These are phyloP conservation scores for Acacia crassicarpa DNA, from an alignment of 306 rosid genomes.

Conservation along the genomic window DNA sequence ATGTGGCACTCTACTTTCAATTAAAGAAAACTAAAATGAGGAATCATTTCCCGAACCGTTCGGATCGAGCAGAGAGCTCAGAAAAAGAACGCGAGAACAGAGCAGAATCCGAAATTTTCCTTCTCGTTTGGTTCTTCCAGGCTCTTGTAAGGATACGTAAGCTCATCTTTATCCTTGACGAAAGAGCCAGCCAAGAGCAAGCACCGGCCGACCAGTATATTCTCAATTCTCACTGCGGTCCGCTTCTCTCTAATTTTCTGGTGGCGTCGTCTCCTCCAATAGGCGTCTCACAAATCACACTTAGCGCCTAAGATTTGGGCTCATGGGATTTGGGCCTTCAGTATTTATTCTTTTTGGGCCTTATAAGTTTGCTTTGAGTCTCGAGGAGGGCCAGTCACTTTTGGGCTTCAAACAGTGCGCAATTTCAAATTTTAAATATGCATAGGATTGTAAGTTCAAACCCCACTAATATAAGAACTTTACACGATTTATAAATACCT, in stretches of 20 bases:
- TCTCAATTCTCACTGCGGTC: neutral
- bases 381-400: too few species aligned
- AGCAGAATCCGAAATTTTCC: conserved; percentile 26
- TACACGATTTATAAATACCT: too few species aligned
- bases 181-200: neutral
- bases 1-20: neutral
- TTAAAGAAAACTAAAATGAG: neutral
- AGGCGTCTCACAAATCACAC: neutral
- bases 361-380: neutral
- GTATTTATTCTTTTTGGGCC: neutral
- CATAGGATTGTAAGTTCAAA: too few species aligned
- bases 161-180: conserved; percentile 40
- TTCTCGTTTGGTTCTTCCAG: conserved; percentile 30
- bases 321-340: neutral
- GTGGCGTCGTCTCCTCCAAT: neutral
- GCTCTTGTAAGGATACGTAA: conserved; percentile 49
- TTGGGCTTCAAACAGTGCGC: too few species aligned
- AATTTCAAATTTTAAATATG: too few species aligned
- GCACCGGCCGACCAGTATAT: neutral
- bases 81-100: conserved; percentile 51
- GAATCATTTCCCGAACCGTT: conserved; percentile 41
- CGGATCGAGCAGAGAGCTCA: conserved; percentile 39
- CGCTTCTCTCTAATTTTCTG: neutral
- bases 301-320: neutral
- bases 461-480: accelerated